These are phyloP conservation scores for Colletotrichum lupini DNA, from an alignment of 2,329 filamentous ascomycete genomes.

Conservation along the genomic window DNA sequence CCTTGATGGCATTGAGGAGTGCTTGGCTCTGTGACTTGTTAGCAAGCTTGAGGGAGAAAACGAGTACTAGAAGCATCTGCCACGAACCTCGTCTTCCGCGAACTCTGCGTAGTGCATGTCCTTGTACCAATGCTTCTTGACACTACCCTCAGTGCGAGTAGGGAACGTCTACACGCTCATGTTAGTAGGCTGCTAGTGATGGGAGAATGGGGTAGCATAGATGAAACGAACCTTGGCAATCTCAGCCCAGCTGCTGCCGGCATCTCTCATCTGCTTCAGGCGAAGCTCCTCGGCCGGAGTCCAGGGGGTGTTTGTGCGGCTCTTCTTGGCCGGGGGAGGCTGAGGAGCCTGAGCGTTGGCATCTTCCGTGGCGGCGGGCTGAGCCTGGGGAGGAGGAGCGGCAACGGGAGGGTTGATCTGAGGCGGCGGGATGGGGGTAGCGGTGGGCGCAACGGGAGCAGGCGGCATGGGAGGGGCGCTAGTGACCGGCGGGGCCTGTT, in stretches of 20 bases:
- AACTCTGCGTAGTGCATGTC: conserved; percentile 99
- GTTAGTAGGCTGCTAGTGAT: neutral
- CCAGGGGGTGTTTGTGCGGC: conserved; percentile 98
- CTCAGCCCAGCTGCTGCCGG: conserved; percentile 94
- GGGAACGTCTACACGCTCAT: conserved; percentile 78
- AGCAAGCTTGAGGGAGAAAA: conserved; percentile 29
- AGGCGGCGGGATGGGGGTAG: conserved; percentile 46
- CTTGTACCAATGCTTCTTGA: conserved; percentile 99
- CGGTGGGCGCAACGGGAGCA: conserved; percentile 49
- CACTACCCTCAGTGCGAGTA: conserved; percentile 91
- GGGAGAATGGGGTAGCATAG: no score
- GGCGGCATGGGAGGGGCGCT: conserved; percentile 36
- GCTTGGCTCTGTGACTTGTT: conserved; percentile 71
- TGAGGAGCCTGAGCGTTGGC: conserved; percentile 43
- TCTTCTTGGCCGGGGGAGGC: conserved; percentile 83
- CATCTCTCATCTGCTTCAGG: conserved; percentile 93
- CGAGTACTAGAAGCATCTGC: conserved; percentile 31
- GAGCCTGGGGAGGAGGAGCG: conserved; percentile 45
- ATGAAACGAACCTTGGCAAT: conserved; percentile 84
- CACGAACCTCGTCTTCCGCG: conserved; percentile 90
- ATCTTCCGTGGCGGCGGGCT: conserved; percentile 45
- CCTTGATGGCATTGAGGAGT: conserved; percentile 93
- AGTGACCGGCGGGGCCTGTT: conserved; percentile 46
- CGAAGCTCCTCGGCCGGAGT: conserved; percentile 93
- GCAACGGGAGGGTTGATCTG: conserved; percentile 44